phyloP scores from a whole-genome alignment of 371 early-diverging fungal genomes.

The Cokeromyces recurvatus region DNA sequence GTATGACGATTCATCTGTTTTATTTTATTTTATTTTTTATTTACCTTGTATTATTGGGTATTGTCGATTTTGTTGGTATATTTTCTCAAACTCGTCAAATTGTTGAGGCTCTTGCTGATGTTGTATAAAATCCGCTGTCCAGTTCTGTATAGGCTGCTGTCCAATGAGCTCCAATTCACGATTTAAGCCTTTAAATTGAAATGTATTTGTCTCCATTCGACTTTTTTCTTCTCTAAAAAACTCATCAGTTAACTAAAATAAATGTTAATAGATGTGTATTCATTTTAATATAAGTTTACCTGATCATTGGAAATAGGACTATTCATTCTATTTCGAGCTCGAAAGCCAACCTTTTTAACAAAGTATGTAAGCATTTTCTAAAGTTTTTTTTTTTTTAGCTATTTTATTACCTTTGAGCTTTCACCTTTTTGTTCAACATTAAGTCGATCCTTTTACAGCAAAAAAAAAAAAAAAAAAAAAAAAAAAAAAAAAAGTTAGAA shows the following conservation, averaged over 20 bases:
- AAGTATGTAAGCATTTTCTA: no score
- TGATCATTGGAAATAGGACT: constrained; percentile 11
- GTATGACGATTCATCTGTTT: no score
- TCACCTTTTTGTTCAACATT: constrained; percentile 45
- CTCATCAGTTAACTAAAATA: constrained; percentile 28
- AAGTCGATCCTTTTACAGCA: constrained; percentile 55
- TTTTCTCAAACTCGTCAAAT: constrained; percentile 67
- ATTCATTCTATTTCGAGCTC: constrained; percentile 16
- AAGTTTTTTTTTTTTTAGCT: no score
- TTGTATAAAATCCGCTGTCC: constrained; percentile 70
- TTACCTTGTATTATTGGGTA: neutral
- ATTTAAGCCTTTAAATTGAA: constrained; percentile 53
- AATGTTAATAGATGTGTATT: no score
- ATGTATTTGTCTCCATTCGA: constrained; percentile 27
- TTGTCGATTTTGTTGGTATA: constrained; percentile 39
- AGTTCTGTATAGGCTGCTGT: constrained; percentile 28
- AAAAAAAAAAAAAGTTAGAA: no score
- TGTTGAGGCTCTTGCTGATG: constrained; percentile 38
- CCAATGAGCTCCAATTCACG: constrained; percentile 53
- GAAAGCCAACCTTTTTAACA: constrained; percentile 23
- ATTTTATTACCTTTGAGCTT: constrained; percentile 50
- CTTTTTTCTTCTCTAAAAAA: constrained; percentile 42
- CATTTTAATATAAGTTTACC: no score
- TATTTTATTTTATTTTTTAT: constrained; percentile 7
- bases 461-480: neutral